Conservation (phyloP, 306 rosid genomes). For the Dalbergia oliveri region DNA sequence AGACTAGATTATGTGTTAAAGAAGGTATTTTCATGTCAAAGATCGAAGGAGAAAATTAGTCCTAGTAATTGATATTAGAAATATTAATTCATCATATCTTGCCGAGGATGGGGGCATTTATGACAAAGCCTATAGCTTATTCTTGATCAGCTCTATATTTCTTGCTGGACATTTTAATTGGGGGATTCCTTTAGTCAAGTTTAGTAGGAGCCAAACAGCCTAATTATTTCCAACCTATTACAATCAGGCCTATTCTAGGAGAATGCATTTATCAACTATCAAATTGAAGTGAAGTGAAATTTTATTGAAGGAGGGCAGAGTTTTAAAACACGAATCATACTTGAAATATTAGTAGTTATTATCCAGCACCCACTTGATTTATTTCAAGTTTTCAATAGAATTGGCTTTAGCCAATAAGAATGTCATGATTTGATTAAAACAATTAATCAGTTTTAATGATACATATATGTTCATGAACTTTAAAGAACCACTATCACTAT, state of each 20-base stretch:
- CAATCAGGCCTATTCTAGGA: neutral
- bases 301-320: neutral
- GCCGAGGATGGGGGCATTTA: neutral
- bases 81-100: neutral
- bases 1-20: neutral
- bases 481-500: neutral
- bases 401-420: neutral
- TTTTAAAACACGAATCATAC: neutral
- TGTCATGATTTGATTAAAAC: neutral
- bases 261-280: neutral
- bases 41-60: neutral
- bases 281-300: neutral
- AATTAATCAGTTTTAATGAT: neutral
- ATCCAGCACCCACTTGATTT: neutral
- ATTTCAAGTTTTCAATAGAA: neutral
- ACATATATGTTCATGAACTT: neutral
- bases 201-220: neutral
- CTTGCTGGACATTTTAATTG: neutral
- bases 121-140: neutral
- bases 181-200: neutral
- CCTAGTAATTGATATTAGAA: neutral
- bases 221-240: neutral
- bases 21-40: neutral
- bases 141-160: neutral
- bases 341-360: neutral